These are phyloP conservation scores for Rozella allomycis DNA, from an alignment of 371 early-diverging fungal genomes.

Conservation along the genomic window DNA sequence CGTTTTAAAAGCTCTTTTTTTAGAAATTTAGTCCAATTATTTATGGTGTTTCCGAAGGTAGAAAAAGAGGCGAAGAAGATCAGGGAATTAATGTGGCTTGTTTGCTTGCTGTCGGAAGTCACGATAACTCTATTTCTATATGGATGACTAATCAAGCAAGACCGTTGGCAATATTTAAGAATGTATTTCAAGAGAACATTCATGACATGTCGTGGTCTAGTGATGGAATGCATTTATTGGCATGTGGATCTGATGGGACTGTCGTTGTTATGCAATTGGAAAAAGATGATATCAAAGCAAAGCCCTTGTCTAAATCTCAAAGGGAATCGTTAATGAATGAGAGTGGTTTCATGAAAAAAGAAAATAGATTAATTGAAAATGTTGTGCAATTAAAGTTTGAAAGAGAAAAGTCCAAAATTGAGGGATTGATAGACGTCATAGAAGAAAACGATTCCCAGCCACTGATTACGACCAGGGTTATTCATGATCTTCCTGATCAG, in stretches of 20 bases:
- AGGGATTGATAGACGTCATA: too few relatives aligned
- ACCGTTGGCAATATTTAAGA: constrained; percentile 47
- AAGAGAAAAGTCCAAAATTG: too few relatives aligned
- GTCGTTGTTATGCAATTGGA: constrained; percentile 46
- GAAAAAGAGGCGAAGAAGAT: constrained; percentile 3
- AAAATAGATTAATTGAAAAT: too few relatives aligned
- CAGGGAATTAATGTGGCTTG: constrained; percentile 8
- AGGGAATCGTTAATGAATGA: too few relatives aligned
- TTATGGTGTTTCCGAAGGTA: constrained; percentile 8
- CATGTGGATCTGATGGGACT: constrained; percentile 82
- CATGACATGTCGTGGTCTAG: constrained; percentile 74
- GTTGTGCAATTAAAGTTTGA: too few relatives aligned
- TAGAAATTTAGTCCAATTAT: constrained; percentile 48
- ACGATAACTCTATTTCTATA: constrained; percentile 68
- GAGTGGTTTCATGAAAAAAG: too few relatives aligned
- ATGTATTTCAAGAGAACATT: constrained; percentile 56
- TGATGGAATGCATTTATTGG: constrained; percentile 51
- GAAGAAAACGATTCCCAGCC: too few relatives aligned
- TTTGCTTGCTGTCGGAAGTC: constrained; percentile 70
- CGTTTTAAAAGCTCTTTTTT: constrained; percentile 4
- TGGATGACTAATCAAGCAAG: constrained; percentile 59
- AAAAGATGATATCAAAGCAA: too few relatives aligned
- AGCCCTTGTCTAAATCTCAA: too few relatives aligned
- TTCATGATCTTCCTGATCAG: too few relatives aligned
- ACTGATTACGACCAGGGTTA: too few relatives aligned